A percentile compares a stretch with the other conserved stretches of the same genome.
These are phyloP conservation scores for Porcisia deanei DNA, from an alignment of 208 protist genomes.

Conservation along the genomic window DNA sequence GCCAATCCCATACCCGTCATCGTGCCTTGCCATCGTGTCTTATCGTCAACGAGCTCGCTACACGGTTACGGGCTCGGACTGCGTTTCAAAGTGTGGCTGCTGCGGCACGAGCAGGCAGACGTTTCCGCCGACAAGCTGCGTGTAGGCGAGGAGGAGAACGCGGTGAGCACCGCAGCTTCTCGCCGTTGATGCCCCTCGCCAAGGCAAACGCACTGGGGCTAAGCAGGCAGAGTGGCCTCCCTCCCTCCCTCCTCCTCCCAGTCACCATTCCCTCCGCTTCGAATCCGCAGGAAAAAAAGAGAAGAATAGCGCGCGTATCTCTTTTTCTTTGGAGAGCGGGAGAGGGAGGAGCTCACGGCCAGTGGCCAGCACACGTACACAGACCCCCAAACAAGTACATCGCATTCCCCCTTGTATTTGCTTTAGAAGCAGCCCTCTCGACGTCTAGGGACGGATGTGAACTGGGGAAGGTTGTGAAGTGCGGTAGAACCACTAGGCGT, in stretches of 20 bases:
- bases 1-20: slow-evolving; percentile 62
- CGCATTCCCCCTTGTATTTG: too few relatives aligned
- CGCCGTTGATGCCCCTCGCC: slow-evolving; percentile 8
- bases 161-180: slow-evolving; percentile 28
- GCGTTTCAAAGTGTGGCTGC: slow-evolving; percentile 70
- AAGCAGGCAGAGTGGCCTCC: not conserved
- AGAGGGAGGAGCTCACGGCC: too few relatives aligned
- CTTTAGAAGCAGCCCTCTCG: too few relatives aligned
- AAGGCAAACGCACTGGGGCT: too few relatives aligned
- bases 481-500: too few relatives aligned
- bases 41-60: slow-evolving; percentile 45
- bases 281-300: too few relatives aligned
- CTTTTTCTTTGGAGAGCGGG: too few relatives aligned
- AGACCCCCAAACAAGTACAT: too few relatives aligned
- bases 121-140: slow-evolving; percentile 34
- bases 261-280: not conserved
- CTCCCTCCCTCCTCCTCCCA: slow-evolving; percentile 1
- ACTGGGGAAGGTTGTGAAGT: too few relatives aligned
- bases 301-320: too few relatives aligned
- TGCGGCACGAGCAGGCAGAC: slow-evolving; percentile 59
- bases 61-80: slow-evolving; percentile 64
- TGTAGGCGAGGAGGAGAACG: slow-evolving; percentile 28
- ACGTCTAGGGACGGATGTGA: too few relatives aligned
- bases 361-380: too few relatives aligned
- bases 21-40: slow-evolving; percentile 79